Evolutionary conservation across 2,329 filamentous ascomycete species (phyloP).

Genomic region (Epichloe scottii): DNA sequence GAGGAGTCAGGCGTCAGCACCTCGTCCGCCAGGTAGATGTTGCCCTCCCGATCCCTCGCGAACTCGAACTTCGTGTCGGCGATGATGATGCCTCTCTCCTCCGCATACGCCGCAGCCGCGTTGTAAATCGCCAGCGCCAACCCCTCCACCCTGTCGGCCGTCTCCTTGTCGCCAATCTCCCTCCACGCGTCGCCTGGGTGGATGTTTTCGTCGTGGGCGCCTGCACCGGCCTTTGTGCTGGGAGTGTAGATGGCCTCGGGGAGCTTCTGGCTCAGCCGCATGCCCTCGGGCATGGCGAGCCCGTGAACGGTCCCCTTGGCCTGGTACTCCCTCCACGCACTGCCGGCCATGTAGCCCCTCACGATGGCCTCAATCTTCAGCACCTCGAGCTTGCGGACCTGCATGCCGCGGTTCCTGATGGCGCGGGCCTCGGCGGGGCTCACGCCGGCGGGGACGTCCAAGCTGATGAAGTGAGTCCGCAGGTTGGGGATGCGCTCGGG

Average conservation of each 20-base stretch:
- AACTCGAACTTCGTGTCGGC: constrained; percentile 40
- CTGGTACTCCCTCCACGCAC: constrained; percentile 66
- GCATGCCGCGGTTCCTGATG: constrained; percentile 58
- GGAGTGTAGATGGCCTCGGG: constrained; percentile 54
- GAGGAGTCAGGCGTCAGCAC: constrained; percentile 75
- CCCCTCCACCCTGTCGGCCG: constrained; percentile 18
- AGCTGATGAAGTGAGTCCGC: constrained; percentile 39
- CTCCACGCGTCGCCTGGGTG: constrained; percentile 49
- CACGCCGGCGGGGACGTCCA: constrained; percentile 22
- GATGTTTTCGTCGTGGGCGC: constrained; percentile 78
- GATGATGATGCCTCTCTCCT: constrained; percentile 24
- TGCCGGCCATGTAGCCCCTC: constrained; percentile 81
- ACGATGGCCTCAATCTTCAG: constrained; percentile 31
- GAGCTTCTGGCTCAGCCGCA: constrained; percentile 59
- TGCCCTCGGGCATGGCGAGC: constrained; percentile 51
- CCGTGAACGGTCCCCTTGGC: constrained; percentile 68
- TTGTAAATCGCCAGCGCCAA: constrained; percentile 21
- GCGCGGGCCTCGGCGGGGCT: constrained; percentile 32
- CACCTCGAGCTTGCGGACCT: constrained; percentile 43
- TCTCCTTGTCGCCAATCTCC: constrained; percentile 21
- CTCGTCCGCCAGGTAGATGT: constrained; percentile 51
- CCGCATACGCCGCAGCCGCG: constrained; percentile 48
- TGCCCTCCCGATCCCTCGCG: constrained; percentile 33
- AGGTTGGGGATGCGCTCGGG: constrained; percentile 32
- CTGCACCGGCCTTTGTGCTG: constrained; percentile 71